phyloP scores from a whole-genome alignment of 2,329 filamentous ascomycete genomes.

The Biscogniauxia marginata region DNA sequence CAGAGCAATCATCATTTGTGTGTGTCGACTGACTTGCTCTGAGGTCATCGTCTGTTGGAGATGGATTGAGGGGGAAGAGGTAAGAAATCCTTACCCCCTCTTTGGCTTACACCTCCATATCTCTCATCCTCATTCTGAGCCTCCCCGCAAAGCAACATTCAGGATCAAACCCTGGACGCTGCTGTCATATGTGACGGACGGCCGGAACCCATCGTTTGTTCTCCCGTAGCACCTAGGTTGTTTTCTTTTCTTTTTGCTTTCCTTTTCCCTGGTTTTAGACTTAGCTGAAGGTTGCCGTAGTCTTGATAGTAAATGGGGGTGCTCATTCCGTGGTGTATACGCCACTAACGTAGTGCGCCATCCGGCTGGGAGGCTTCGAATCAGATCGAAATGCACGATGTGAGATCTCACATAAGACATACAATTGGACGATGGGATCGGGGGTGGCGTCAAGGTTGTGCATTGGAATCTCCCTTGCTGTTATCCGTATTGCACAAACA shows the following conservation, averaged over 20 bases:
- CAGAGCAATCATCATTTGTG: slow-evolving; percentile 1
- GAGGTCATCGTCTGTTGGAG: neutral
- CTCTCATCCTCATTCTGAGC: neutral
- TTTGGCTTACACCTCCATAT: neutral
- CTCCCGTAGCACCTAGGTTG: slow-evolving; percentile 5
- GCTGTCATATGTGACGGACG: slow-evolving; percentile 7
- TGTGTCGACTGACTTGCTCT: neutral
- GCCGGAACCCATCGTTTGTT: slow-evolving; percentile 22
- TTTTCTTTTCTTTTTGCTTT: slow-evolving; percentile 8
- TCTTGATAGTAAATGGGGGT: no score
- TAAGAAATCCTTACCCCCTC: neutral
- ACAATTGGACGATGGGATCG: slow-evolving; percentile 10
- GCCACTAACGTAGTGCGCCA: slow-evolving; percentile 24
- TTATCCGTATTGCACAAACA: slow-evolving; percentile 32
- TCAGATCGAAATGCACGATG: slow-evolving; percentile 22
- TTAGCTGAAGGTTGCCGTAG: neutral
- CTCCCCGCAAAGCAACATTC: neutral
- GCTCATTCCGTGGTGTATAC: slow-evolving; percentile 25
- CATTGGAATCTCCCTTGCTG: slow-evolving; percentile 32
- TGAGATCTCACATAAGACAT: slow-evolving; percentile 27
- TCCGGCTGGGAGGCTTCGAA: slow-evolving; percentile 24
- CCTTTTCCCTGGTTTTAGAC: neutral
- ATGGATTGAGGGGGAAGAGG: neutral
- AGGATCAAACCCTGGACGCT: neutral
- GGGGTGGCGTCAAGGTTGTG: neutral